phyloP scores from a whole-genome alignment of 2,329 filamentous ascomycete genomes.

The Geosmithia morbida region DNA sequence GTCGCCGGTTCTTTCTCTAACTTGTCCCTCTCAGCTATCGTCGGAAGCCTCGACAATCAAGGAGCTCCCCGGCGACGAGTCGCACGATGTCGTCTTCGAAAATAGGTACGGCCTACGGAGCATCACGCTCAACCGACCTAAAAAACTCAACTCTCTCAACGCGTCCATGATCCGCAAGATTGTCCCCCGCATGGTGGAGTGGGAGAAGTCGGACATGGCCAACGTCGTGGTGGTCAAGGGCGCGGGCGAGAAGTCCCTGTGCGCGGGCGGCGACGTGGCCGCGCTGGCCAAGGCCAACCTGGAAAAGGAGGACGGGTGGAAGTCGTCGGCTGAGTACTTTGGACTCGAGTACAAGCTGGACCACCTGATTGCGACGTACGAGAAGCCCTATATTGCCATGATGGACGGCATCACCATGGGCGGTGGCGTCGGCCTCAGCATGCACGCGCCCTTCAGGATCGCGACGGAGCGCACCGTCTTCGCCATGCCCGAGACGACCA shows the following conservation, averaged over 20 bases:
- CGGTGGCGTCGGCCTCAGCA: constrained; percentile 82
- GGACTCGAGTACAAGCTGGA: constrained; percentile 91
- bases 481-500: constrained; percentile 96
- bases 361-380: constrained; percentile 86
- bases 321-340: constrained; percentile 73
- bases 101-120: constrained; percentile 79
- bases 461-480: constrained; percentile 93
- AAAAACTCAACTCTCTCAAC: constrained; percentile 85
- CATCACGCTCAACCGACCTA: constrained; percentile 85
- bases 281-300: constrained; percentile 63
- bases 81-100: constrained; percentile 86
- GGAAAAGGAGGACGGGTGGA: constrained; percentile 46
- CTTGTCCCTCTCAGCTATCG: constrained; percentile 14
- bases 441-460: constrained; percentile 92
- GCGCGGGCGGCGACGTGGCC: constrained; percentile 83
- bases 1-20: no score
- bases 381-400: constrained; percentile 85
- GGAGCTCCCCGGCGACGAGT: constrained; percentile 53
- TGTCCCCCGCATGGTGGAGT: constrained; percentile 75
- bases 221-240: constrained; percentile 91
- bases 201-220: constrained; percentile 87
- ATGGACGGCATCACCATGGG: constrained; percentile 99
- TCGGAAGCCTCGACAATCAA: constrained; percentile 24
- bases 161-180: constrained; percentile 95
- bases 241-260: constrained; percentile 71